Percentiles rank a stretch among this genome's conserved stretches.
These are phyloP conservation scores for Cornus florida DNA, from an alignment of 148 eudicot species.

Conservation along the genomic window DNA sequence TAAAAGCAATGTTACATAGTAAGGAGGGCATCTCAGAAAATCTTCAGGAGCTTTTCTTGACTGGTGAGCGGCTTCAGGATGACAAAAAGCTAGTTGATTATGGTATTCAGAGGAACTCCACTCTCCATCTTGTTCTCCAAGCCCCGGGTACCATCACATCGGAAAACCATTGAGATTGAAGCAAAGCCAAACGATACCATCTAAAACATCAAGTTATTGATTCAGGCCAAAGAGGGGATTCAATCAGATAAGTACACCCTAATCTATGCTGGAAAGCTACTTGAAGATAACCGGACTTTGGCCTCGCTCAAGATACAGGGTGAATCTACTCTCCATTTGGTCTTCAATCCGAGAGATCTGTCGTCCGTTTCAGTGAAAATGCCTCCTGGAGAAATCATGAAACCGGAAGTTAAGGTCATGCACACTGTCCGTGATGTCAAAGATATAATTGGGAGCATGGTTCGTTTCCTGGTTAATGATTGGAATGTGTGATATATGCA, in stretches of 20 bases:
- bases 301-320: conserved; percentile 11
- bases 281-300: conserved; percentile 20
- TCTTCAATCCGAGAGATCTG: conserved; percentile 26
- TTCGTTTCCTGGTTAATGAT: neutral
- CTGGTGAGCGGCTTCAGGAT: conserved; percentile 14
- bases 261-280: conserved; percentile 23
- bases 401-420: conserved; percentile 24
- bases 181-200: conserved; percentile 19
- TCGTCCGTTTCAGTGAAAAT: conserved; percentile 17
- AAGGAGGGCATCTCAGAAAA: conserved; percentile 24
- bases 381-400: conserved; percentile 11
- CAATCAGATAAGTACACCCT: conserved; percentile 14
- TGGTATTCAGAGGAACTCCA: conserved; percentile 23
- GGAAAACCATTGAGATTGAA: neutral
- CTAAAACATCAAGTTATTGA: conserved; percentile 13
- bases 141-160: conserved; percentile 5
- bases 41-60: conserved; percentile 22
- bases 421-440: conserved; percentile 26
- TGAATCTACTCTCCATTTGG: conserved; percentile 20
- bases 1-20: conserved; percentile 15
- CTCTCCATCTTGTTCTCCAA: conserved; percentile 17
- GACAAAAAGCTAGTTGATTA: conserved; percentile 21
- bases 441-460: conserved; percentile 20
- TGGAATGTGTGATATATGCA: neutral
- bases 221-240: conserved; percentile 13